These are phyloP conservation scores for Saccharomycopsis schoenii DNA, from an alignment of 805 yeast genomes.

Conservation along the genomic window DNA sequence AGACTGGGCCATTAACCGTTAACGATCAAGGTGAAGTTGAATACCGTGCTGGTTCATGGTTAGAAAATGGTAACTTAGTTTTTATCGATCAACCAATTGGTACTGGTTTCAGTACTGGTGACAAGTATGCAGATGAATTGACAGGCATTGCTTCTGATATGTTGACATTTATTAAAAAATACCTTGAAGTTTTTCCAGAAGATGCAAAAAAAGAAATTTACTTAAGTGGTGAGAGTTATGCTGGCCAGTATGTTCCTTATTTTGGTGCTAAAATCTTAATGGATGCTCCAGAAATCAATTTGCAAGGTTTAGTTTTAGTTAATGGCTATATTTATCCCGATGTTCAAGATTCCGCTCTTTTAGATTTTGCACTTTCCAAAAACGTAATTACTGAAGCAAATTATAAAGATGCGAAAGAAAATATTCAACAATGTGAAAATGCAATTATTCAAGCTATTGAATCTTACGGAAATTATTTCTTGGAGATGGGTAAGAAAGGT, in stretches of 20 bases:
- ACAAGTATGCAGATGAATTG: conserved; percentile 43
- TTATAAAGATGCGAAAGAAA: conserved; percentile 38
- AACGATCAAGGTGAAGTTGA: conserved; percentile 35
- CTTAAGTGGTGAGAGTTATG: conserved; percentile 92
- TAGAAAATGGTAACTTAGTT: conserved; percentile 62
- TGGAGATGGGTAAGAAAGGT: not conserved
- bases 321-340: conserved; percentile 94
- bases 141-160: conserved; percentile 53
- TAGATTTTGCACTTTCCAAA: conserved; percentile 29
- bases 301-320: conserved; percentile 70
- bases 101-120: conserved; percentile 72
- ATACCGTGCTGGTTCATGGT: conserved; percentile 75
- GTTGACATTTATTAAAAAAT: conserved; percentile 52
- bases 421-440: conserved; percentile 40
- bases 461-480: conserved; percentile 1
- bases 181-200: conserved; percentile 64
- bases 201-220: conserved; percentile 53
- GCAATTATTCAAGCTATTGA: not conserved
- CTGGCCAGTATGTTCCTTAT: conserved; percentile 94
- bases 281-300: conserved; percentile 24
- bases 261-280: conserved; percentile 55
- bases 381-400: conserved; percentile 40
- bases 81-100: conserved; percentile 94
- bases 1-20: conserved; percentile 79
- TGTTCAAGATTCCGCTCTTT: conserved; percentile 38